Conservation (phyloP, 441 rosid genomes). For the Melastoma candidum region DNA sequence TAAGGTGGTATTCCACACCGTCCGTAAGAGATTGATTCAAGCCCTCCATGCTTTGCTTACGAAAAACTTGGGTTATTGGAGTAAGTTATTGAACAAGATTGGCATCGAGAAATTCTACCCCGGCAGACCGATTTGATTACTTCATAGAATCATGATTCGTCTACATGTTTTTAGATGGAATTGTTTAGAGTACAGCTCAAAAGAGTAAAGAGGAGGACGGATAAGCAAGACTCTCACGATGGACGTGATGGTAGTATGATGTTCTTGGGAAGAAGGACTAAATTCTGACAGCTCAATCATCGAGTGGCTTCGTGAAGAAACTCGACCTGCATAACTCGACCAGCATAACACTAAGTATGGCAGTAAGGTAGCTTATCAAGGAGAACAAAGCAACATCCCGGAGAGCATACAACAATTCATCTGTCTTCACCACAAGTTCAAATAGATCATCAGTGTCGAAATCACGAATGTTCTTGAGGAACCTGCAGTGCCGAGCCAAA, state of each 20-base stretch:
- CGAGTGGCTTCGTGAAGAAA: conserved; percentile 16
- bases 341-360: not conserved
- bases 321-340: conserved; percentile 13
- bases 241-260: conserved; percentile 19
- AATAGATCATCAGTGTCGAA: conserved; percentile 9
- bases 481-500: conserved; percentile 4
- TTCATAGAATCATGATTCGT: not conserved
- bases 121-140: not conserved
- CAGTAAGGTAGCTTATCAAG: conserved; percentile 13
- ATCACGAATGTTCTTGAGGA: conserved; percentile 11
- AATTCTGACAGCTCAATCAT: conserved; percentile 18
- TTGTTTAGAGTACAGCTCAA: conserved; percentile 14
- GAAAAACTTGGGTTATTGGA: conserved; percentile 16
- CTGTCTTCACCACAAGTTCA: conserved; percentile 17
- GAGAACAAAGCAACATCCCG: conserved; percentile 3
- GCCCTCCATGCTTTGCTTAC: conserved; percentile 9
- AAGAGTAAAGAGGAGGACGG: conserved; percentile 18
- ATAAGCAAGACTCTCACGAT: conserved; percentile 18
- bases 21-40: conserved; percentile 3
- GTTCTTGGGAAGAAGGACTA: conserved; percentile 11
- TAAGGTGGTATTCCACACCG: conserved; percentile 12
- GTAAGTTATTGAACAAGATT: conserved; percentile 19
- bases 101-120: not conserved
- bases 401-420: conserved; percentile 17
- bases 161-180: conserved; percentile 9